Percentiles rank a stretch among this genome's conserved stretches.
Conservation (phyloP, 1,139 yeast species). For the Diutina sp. region DNA sequence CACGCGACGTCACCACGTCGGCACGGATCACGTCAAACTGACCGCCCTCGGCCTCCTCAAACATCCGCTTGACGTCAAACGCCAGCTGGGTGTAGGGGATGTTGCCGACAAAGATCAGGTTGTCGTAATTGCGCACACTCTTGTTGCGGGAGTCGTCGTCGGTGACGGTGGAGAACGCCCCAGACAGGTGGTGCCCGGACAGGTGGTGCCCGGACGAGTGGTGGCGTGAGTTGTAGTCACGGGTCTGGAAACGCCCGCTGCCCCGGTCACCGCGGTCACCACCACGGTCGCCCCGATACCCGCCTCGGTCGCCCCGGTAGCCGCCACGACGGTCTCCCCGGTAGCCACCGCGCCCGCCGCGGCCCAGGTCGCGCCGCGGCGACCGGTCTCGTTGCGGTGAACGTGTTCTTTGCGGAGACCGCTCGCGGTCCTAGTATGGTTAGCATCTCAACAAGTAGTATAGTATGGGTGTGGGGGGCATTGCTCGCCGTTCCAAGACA, state of each 20-base stretch:
- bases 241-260: not conserved
- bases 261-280: not conserved
- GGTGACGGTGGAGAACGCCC: slow-evolving; percentile 6
- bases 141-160: slow-evolving; percentile 18
- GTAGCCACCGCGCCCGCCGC: slow-evolving; percentile 10
- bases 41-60: slow-evolving; percentile 15
- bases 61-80: slow-evolving; percentile 45
- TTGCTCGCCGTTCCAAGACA: not conserved
- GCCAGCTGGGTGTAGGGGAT: slow-evolving; percentile 55
- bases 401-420: not conserved
- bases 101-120: slow-evolving; percentile 64
- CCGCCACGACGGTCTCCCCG: slow-evolving; percentile 9
- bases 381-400: slow-evolving; percentile 24
- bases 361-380: slow-evolving; percentile 21
- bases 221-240: not conserved
- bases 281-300: not conserved
- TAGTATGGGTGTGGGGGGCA: too few relatives aligned
- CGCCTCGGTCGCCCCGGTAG: not conserved
- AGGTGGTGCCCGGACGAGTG: not conserved
- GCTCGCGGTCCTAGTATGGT: not conserved
- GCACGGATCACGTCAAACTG: slow-evolving; percentile 75
- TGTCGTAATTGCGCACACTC: slow-evolving; percentile 55
- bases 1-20: slow-evolving; percentile 73
- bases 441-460: not conserved
- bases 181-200: not conserved